A percentile compares a stretch with the other conserved stretches of the same genome.
These are phyloP conservation scores for Nepenthes mirabilis DNA, from an alignment of 148 eudicot species.

Conservation along the genomic window DNA sequence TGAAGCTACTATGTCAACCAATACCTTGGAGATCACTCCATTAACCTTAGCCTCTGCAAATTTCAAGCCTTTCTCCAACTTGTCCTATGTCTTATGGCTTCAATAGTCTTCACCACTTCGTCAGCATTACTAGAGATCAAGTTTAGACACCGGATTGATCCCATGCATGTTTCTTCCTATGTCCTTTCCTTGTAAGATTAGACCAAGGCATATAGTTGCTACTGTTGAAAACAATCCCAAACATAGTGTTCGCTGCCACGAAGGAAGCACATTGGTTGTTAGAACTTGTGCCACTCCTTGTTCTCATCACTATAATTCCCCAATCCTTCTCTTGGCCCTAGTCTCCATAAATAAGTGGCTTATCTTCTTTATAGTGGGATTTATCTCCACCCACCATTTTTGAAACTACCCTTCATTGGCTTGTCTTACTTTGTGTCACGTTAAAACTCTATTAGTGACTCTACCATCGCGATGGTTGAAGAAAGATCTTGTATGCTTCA, in stretches of 20 bases:
- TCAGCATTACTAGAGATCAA: too few relatives aligned
- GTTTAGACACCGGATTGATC: too few relatives aligned
- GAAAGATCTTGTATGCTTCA: background rate
- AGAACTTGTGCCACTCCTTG: background rate
- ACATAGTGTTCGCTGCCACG: background rate
- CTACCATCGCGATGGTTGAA: background rate
- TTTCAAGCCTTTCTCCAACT: background rate
- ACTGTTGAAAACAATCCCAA: background rate
- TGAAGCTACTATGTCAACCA: background rate
- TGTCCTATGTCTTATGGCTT: background rate
- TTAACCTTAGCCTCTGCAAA: background rate
- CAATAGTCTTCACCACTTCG: background rate
- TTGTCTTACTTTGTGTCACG: background rate
- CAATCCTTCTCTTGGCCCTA: background rate
- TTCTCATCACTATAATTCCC: background rate
- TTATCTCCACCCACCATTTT: background rate
- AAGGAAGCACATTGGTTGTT: background rate
- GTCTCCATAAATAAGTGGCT: too few relatives aligned
- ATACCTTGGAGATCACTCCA: too few relatives aligned
- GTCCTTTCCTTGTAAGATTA: too few relatives aligned
- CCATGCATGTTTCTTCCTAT: too few relatives aligned
- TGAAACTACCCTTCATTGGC: background rate
- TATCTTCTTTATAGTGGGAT: background rate
- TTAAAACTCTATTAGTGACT: background rate
- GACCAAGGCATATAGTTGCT: background rate